phyloP scores from a whole-genome alignment of 176 grass and related monocot genomes.

The Cocos nucifera region DNA sequence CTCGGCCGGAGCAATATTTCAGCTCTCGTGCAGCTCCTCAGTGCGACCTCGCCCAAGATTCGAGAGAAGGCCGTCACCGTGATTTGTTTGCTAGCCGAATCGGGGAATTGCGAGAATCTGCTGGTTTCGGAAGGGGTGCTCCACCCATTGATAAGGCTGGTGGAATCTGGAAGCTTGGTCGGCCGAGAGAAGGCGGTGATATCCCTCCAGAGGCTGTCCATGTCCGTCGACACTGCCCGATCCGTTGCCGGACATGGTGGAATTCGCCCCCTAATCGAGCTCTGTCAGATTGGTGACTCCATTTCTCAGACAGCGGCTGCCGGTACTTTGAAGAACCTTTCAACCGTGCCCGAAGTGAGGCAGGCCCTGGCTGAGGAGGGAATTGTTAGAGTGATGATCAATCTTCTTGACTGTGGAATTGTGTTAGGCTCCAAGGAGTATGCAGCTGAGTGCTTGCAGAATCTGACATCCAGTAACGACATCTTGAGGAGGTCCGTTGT shows the following conservation, averaged over 20 bases:
- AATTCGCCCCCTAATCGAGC: slow-evolving; percentile 4
- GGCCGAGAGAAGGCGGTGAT: slow-evolving; percentile 7
- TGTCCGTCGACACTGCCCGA: slow-evolving; percentile 1
- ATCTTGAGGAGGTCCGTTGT: neutral
- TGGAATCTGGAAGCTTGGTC: slow-evolving; percentile 6
- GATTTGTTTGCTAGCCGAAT: slow-evolving; percentile 9
- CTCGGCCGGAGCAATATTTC: slow-evolving; percentile 10
- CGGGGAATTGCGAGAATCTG: slow-evolving; percentile 2
- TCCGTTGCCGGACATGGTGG: slow-evolving; percentile 6
- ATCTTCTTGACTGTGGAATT: slow-evolving; percentile 5
- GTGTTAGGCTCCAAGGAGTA: slow-evolving; percentile 2
- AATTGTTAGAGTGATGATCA: slow-evolving; percentile 3
- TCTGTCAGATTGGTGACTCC: slow-evolving; percentile 4
- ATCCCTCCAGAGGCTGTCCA: slow-evolving; percentile 9
- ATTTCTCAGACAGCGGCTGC: slow-evolving; percentile 4
- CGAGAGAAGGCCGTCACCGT: slow-evolving; percentile 1
- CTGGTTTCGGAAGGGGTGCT: slow-evolving; percentile 7
- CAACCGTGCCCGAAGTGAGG: neutral
- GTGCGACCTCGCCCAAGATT: neutral
- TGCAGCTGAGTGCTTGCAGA: slow-evolving; percentile 9
- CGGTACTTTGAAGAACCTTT: slow-evolving; percentile 5
- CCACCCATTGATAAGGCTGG: neutral
- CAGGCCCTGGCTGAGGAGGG: slow-evolving; percentile 1
- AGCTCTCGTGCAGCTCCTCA: neutral
- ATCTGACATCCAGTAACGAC: slow-evolving; percentile 4